These are phyloP conservation scores for Fraxinus greggii DNA, from an alignment of 305 asterid species.

Conservation along the genomic window DNA sequence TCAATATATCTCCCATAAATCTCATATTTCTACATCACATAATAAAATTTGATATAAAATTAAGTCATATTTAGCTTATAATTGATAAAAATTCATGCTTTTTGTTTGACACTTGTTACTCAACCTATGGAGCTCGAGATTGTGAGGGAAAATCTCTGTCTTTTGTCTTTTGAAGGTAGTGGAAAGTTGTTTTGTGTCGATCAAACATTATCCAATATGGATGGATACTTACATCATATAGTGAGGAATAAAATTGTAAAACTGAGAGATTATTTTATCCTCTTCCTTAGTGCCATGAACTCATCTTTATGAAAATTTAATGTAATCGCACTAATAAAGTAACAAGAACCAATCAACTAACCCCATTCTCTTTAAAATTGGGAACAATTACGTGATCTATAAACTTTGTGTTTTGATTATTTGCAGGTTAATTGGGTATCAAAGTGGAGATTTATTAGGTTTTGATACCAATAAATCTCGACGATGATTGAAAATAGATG, in stretches of 20 bases:
- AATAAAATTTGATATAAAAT: neutral
- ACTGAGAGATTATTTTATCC: neutral
- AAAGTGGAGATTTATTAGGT: too few species aligned
- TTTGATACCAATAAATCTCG: too few species aligned
- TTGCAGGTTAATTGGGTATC: too few species aligned
- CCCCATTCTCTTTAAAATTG: neutral
- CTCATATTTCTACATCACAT: neutral
- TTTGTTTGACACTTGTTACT: conserved; percentile 30
- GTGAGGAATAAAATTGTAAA: neutral
- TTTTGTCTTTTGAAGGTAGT: conserved; percentile 26
- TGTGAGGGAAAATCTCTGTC: conserved; percentile 23
- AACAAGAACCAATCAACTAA: neutral
- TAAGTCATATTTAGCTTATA: neutral
- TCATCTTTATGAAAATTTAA: neutral
- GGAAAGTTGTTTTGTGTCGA: conserved; percentile 28
- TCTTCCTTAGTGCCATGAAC: neutral
- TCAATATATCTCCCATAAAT: neutral
- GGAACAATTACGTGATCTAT: neutral
- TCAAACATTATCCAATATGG: conserved; percentile 18
- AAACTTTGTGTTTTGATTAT: too few species aligned
- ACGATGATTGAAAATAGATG: too few species aligned
- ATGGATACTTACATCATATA: neutral
- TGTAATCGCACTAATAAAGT: conserved; percentile 4
- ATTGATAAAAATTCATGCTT: neutral
- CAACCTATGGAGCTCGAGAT: conserved; percentile 34